Percentiles rank a stretch among this genome's conserved stretches.
phyloP scores from a whole-genome alignment of 2,329 filamentous ascomycete genomes.

The Penicillium glabrum region DNA sequence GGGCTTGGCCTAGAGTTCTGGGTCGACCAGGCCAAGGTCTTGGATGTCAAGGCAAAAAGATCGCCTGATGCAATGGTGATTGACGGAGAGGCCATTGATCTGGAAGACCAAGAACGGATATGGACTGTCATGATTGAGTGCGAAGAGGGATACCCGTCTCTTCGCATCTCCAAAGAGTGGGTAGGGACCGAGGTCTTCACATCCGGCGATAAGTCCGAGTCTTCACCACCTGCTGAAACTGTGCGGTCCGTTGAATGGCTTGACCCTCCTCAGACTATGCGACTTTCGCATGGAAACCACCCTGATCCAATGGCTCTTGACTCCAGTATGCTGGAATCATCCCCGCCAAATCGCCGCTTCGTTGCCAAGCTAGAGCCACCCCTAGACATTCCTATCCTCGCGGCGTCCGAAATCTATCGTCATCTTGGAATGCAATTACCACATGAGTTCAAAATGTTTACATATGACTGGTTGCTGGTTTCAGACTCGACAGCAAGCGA shows the following conservation, averaged over 20 bases:
- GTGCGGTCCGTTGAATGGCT: slow-evolving; percentile 38
- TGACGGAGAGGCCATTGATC: slow-evolving; percentile 25
- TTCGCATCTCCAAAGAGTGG: slow-evolving; percentile 47
- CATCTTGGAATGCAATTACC: slow-evolving; percentile 40
- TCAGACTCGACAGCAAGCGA: slow-evolving; percentile 26
- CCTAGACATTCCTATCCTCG: slow-evolving; percentile 43
- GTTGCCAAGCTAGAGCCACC: slow-evolving; percentile 44
- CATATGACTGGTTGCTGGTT: slow-evolving; percentile 41
- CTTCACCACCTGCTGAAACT: slow-evolving; percentile 19
- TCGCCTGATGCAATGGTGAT: slow-evolving; percentile 35
- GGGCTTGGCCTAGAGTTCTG: slow-evolving; percentile 46
- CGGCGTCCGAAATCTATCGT: slow-evolving; percentile 42
- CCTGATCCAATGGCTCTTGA: slow-evolving; percentile 39
- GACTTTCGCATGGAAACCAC: slow-evolving; percentile 31
- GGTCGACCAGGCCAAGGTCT: slow-evolving; percentile 36
- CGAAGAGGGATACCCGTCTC: slow-evolving; percentile 46
- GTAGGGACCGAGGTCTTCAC: slow-evolving; percentile 37
- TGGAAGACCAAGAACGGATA: slow-evolving; percentile 22
- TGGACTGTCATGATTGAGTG: slow-evolving; percentile 45
- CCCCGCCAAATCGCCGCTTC: slow-evolving; percentile 45
- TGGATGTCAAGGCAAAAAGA: slow-evolving; percentile 29
- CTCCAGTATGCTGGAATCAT: slow-evolving; percentile 36
- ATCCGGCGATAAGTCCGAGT: slow-evolving; percentile 24
- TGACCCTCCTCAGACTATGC: slow-evolving; percentile 40
- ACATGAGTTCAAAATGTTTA: slow-evolving; percentile 40